Evolutionary conservation across 257 asterid species (phyloP).

Genomic region (Salvia miltiorrhiza): DNA sequence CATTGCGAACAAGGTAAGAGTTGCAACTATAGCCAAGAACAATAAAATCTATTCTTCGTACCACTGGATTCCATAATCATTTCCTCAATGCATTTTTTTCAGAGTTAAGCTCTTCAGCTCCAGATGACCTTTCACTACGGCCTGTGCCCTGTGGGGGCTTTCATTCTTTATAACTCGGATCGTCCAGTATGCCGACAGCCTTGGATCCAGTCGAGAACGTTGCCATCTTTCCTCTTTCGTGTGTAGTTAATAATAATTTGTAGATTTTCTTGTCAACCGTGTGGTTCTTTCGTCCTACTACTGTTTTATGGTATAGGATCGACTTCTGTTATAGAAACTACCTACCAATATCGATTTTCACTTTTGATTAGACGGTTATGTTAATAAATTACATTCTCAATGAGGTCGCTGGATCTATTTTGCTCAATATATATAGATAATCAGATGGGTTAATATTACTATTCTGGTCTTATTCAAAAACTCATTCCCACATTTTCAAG

Average conservation of each 20-base stretch:
- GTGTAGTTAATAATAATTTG: constrained; percentile 24
- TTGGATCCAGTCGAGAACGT: constrained; percentile 6
- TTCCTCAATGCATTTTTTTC: constrained; percentile 13
- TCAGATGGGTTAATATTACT: no score
- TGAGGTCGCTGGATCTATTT: not conserved
- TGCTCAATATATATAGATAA: not conserved
- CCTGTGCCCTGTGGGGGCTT: constrained; percentile 8
- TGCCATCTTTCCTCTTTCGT: not conserved
- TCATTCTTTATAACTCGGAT: constrained; percentile 14
- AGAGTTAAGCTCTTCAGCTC: constrained; percentile 21
- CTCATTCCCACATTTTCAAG: no score
- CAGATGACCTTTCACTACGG: constrained; percentile 5
- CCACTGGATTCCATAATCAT: not conserved
- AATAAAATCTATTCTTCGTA: not conserved
- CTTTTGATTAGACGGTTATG: not conserved
- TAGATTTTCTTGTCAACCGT: constrained; percentile 17
- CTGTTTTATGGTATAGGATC: not conserved
- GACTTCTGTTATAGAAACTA: not conserved
- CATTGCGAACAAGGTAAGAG: constrained; percentile 41
- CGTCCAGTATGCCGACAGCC: not conserved
- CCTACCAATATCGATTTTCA: not conserved
- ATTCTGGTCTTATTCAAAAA: not conserved
- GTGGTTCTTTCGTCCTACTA: constrained; percentile 15
- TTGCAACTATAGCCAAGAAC: not conserved
- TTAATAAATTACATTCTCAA: not conserved